phyloP scores from a whole-genome alignment of 2,329 filamentous ascomycete genomes.

The Lasiodiplodia sp. region DNA sequence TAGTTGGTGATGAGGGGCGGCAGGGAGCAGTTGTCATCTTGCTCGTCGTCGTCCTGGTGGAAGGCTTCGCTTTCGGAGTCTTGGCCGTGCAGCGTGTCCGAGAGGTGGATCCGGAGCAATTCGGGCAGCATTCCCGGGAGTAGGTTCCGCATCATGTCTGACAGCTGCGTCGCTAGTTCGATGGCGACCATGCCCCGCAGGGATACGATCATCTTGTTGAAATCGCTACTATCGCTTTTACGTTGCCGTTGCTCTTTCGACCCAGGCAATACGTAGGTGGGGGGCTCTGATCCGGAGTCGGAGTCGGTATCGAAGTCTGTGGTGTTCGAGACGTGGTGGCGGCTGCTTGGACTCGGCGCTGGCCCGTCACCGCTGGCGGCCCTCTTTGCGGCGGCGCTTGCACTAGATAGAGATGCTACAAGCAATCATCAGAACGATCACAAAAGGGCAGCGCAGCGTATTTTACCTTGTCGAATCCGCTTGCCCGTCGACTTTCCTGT shows the following conservation, averaged over 20 bases:
- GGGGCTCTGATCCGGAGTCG: neutral
- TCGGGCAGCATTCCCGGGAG: neutral
- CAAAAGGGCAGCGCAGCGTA: neutral
- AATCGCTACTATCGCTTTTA: neutral
- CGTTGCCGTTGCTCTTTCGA: neutral
- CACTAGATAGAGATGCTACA: neutral
- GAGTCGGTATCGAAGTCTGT: neutral
- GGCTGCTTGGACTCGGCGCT: neutral
- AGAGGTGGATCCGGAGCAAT: neutral
- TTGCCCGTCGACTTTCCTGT: neutral
- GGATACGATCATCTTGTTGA: neutral
- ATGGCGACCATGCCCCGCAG: neutral
- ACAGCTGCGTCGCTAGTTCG: neutral
- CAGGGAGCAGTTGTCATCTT: neutral
- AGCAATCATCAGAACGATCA: neutral
- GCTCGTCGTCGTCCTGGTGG: neutral
- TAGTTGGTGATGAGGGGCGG: neutral
- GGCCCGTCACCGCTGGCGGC: neutral
- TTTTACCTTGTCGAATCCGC: neutral
- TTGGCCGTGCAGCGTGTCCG: neutral
- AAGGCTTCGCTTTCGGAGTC: neutral
- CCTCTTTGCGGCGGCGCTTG: conserved; percentile 2
- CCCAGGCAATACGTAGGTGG: neutral
- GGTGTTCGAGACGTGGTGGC: neutral
- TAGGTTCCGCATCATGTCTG: neutral